phyloP scores from a whole-genome alignment of 2,329 filamentous ascomycete species.

The Penicillium sp. region DNA sequence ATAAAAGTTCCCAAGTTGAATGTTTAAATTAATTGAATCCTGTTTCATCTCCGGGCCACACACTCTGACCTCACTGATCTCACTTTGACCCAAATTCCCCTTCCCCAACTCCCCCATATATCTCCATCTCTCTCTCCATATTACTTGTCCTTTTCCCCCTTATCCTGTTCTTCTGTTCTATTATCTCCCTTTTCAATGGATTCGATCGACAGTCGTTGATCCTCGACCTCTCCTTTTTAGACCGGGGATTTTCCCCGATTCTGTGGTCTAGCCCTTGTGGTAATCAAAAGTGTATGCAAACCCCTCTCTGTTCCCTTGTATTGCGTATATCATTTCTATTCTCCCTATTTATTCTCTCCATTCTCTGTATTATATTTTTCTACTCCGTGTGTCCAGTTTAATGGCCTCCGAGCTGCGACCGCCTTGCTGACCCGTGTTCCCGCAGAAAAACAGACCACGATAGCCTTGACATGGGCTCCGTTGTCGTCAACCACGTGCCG shows the following conservation, averaged over 20 bases:
- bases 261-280: background rate
- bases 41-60: slow-evolving; percentile 13
- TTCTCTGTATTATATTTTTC: background rate
- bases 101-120: background rate
- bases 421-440: slow-evolving; percentile 12
- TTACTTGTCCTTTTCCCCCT: background rate
- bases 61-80: slow-evolving; percentile 6
- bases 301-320: background rate
- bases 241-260: background rate
- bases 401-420: slow-evolving; percentile 4
- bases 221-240: background rate
- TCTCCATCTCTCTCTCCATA: background rate
- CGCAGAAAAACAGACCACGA: slow-evolving; percentile 17
- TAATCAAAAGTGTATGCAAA: slow-evolving; percentile 2
- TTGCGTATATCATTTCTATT: background rate
- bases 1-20: background rate
- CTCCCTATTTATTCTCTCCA: background rate
- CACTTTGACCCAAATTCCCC: background rate
- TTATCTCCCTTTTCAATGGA: slow-evolving; percentile 1
- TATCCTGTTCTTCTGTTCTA: background rate
- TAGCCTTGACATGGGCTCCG: slow-evolving; percentile 58
- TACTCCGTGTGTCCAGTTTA: background rate
- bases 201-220: slow-evolving; percentile 9
- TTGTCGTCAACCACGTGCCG: slow-evolving; percentile 67
- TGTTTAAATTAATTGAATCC: background rate